Percentiles rank a stretch among this genome's conserved stretches.
Evolutionary conservation across 2,329 filamentous ascomycete species (phyloP).

Genomic region (Dryadomyces quercus-mongolicae): DNA sequence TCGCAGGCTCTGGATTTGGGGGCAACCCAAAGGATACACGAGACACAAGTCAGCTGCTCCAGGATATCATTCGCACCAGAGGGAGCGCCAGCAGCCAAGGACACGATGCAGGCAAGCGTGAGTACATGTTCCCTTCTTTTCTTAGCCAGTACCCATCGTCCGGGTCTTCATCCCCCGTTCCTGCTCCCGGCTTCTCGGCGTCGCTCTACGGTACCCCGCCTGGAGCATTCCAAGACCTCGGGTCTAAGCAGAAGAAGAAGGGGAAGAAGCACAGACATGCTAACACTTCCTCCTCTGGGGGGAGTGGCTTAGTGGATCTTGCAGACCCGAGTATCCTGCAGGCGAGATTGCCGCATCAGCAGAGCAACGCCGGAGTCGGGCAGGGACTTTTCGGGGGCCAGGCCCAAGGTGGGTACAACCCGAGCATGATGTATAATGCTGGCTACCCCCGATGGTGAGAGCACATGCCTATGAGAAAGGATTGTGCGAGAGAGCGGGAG

Average conservation of each 20-base stretch:
- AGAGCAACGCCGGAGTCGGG: slow-evolving; percentile 71
- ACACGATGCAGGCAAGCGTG: slow-evolving; percentile 90
- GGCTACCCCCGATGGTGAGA: slow-evolving; percentile 56
- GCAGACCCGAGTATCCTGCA: slow-evolving; percentile 99
- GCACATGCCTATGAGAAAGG: slow-evolving; percentile 17
- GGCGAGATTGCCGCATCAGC: slow-evolving; percentile 81
- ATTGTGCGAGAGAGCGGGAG: background rate
- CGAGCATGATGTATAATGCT: slow-evolving; percentile 71
- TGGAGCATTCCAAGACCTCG: slow-evolving; percentile 81
- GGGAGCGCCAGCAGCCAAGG: slow-evolving; percentile 54
- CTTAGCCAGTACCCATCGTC: slow-evolving; percentile 76
- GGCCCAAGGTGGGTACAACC: slow-evolving; percentile 90
- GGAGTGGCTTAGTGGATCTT: slow-evolving; percentile 99
- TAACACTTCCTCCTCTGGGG: slow-evolving; percentile 99
- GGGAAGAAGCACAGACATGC: slow-evolving; percentile 99
- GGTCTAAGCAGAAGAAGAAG: slow-evolving; percentile 99
- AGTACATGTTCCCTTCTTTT: slow-evolving; percentile 84
- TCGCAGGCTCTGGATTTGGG: slow-evolving; percentile 61
- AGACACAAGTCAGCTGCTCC: slow-evolving; percentile 65
- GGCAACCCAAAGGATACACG: slow-evolving; percentile 58
- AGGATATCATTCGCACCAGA: slow-evolving; percentile 61
- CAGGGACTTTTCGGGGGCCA: slow-evolving; percentile 84
- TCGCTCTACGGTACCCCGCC: slow-evolving; percentile 82
- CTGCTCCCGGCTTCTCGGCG: slow-evolving; percentile 81
- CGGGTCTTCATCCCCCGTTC: slow-evolving; percentile 70